Base-by-base conservation (phyloP, 352 stramenopile species). In the Pythium dissotocum region DNA sequence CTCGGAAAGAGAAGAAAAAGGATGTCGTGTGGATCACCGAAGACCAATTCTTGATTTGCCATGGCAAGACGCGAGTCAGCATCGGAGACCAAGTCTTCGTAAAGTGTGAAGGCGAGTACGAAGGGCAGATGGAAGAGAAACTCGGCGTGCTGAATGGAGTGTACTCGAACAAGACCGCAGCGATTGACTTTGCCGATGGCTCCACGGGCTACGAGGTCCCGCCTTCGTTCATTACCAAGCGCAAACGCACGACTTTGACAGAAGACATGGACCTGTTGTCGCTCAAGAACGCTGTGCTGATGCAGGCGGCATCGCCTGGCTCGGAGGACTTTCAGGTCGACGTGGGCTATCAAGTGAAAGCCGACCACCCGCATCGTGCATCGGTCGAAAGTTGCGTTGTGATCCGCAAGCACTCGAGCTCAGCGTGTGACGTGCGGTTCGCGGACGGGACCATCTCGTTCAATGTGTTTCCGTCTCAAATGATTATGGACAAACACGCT, bases 21-120 rank as follows among this genome's bases (percentile, higher is more conserved):
- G 64, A 75, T 18, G 66, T 73, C 8, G 78, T 78, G 24, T 69
- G 63, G 16, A 93, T 93, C 57, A 90, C 81, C 0, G 85, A 93
- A 48, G 83, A 93, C 40, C 85, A 90, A 55, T 93, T 81, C 44
- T 70, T 93, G 24, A 46, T 89, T 6, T 91, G 85, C 61, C 72
- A 57, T 52, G 75, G 73, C 56, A 90, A 91, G 63, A 58, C 74
- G 0, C 89, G 87, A 55, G 83, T 91, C 12, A 82, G 87, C 70
- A 91, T 93, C 32, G 85, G 85, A n/a, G 85, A 93, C 54, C 85
- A 91, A 61, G 82, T 93, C 12, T 81, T 84, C 36, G 85, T 91
- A 58, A 81, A 85, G 51, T 90, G 79, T 56, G 77, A 84, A 38
- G 75, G 77, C 26, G 82, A 91, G 28, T 70, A 77, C 38, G 81